Conservation (phyloP, 306 rosid genomes). For the Trifolium subterraneum region DNA sequence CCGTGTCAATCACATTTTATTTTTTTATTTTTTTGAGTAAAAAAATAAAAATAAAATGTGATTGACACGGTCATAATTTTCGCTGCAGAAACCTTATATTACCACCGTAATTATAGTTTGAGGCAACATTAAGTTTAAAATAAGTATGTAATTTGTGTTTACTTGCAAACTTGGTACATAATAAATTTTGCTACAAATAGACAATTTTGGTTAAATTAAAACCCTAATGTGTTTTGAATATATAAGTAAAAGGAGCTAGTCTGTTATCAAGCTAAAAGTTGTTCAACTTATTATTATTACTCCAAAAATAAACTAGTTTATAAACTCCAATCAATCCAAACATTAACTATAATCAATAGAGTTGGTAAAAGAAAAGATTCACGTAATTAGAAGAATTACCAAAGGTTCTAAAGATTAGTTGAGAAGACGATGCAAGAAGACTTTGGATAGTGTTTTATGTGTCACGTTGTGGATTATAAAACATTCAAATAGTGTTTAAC, state of each 20-base stretch:
- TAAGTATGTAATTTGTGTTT: neutral
- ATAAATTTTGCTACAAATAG: slow-evolving; percentile 23
- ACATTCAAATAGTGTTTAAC: slow-evolving; percentile 18
- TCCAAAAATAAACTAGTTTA: slow-evolving; percentile 12
- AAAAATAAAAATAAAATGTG: too few species aligned
- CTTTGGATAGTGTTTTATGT: slow-evolving; percentile 31
- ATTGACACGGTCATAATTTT: too few species aligned
- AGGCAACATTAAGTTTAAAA: too few species aligned
- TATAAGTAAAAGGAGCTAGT: slow-evolving; percentile 36
- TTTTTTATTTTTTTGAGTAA: too few species aligned
- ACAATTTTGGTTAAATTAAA: slow-evolving; percentile 40
- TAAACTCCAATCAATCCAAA: slow-evolving; percentile 27
- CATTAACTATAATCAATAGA: slow-evolving; percentile 38
- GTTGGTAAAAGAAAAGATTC: slow-evolving; percentile 47
- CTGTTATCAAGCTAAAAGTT: slow-evolving; percentile 43
- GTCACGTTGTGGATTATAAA: slow-evolving; percentile 20
- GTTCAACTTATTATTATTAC: slow-evolving; percentile 41
- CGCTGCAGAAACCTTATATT: too few species aligned
- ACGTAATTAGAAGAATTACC: slow-evolving; percentile 29
- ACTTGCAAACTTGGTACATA: slow-evolving; percentile 16
- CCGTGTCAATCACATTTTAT: too few species aligned
- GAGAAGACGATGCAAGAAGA: slow-evolving; percentile 41
- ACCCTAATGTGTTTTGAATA: slow-evolving; percentile 12
- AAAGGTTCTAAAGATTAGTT: slow-evolving; percentile 46
- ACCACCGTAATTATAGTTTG: too few species aligned